phyloP scores from a whole-genome alignment of 805 yeast genomes.

The Candida caryicola region DNA sequence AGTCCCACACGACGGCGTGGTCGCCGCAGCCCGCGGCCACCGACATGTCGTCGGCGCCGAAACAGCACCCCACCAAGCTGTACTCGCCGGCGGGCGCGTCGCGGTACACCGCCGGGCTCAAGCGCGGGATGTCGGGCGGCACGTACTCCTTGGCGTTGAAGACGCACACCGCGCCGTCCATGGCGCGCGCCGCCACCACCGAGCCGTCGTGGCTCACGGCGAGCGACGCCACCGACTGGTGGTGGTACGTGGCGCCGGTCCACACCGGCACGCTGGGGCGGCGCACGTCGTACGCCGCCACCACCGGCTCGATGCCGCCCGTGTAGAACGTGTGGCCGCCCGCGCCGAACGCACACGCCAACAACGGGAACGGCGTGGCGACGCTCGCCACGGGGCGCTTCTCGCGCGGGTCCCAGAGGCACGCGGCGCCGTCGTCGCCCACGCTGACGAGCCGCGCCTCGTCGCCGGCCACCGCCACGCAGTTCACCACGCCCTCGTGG shows the following conservation, averaged over 20 bases:
- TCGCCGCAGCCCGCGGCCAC: slow-evolving; percentile 64
- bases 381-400: slow-evolving; percentile 41
- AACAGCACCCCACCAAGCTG: slow-evolving; percentile 47
- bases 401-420: slow-evolving; percentile 65
- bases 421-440: slow-evolving; percentile 61
- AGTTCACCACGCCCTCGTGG: slow-evolving; percentile 55
- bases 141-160: slow-evolving; percentile 52
- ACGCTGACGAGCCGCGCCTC: slow-evolving; percentile 42
- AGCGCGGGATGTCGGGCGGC: slow-evolving; percentile 37
- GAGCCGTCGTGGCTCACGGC: slow-evolving; percentile 47
- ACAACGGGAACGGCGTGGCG: slow-evolving; percentile 54
- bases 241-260: slow-evolving; percentile 37
- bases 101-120: slow-evolving; percentile 47
- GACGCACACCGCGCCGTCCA: slow-evolving; percentile 55
- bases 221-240: slow-evolving; percentile 57
- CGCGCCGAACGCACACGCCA: slow-evolving; percentile 41
- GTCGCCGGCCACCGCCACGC: slow-evolving; percentile 31
- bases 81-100: slow-evolving; percentile 61
- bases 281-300: slow-evolving; percentile 59
- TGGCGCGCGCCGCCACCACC: slow-evolving; percentile 48
- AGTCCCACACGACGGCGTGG: slow-evolving; percentile 61
- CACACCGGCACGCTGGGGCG: slow-evolving; percentile 41
- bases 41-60: slow-evolving; percentile 41
- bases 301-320: slow-evolving; percentile 66
- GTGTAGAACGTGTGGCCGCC: slow-evolving; percentile 47